Conservation (phyloP, 805 yeast genomes). For the Starmerella etchellsii region DNA sequence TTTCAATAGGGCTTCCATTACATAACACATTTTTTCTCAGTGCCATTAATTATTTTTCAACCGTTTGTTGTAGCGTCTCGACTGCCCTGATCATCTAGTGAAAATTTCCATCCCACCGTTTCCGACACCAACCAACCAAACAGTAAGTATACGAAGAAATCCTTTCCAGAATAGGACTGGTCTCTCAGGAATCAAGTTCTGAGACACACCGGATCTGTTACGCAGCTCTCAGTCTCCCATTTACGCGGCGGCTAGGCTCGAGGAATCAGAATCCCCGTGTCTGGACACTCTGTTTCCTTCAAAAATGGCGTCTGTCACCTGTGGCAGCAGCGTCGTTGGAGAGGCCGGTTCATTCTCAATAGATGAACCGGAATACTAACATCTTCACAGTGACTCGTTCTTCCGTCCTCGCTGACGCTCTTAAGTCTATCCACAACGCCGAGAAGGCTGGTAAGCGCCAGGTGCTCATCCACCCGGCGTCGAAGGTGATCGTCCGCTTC, state of each 20-base stretch:
- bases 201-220: constrained; percentile 24
- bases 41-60: too few species aligned
- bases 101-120: constrained; percentile 4
- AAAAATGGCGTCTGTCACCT: too few species aligned
- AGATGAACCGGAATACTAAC: constrained; percentile 20
- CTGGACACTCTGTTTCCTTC: constrained; percentile 25
- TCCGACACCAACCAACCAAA: constrained; percentile 10
- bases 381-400: constrained; percentile 78
- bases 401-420: constrained; percentile 97
- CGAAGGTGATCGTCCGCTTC: constrained; percentile 96
- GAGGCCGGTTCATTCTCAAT: neutral
- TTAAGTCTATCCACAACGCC: constrained; percentile 96
- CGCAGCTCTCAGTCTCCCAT: neutral
- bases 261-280: constrained; percentile 20
- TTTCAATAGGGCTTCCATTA: too few species aligned
- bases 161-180: constrained; percentile 19
- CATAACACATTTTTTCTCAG: too few species aligned
- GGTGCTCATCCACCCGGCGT: constrained; percentile 94
- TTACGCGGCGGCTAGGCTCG: neutral
- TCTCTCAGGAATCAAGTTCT: constrained; percentile 22
- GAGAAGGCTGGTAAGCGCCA: constrained; percentile 99
- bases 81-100: neutral
- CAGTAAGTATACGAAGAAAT: constrained; percentile 18
- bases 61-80: neutral
- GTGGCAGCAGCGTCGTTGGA: neutral